Evolutionary conservation across 2,329 filamentous ascomycete species (phyloP), one percentile per base, ranked within the genome.

Genomic region (Coniochaeta hoffmannii): DNA sequence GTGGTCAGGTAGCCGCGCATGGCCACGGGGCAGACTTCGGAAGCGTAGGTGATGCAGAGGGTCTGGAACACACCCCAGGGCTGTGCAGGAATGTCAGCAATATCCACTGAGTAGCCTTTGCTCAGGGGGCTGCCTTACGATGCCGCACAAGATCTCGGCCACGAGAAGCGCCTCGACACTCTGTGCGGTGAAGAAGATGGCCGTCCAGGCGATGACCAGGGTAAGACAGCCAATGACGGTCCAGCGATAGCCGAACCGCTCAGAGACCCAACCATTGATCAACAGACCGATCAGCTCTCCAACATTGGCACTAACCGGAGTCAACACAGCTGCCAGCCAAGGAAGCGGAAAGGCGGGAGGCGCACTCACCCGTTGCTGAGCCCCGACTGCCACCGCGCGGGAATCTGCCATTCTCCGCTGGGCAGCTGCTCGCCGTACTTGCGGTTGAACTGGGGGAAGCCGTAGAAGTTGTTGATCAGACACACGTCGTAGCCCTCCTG

Each of bases 401-500:
- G 65, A 17, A 73, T 62, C 50, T 66, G 61, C 28, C 62, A 66
- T 1, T 56, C 57, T 32, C 63, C 64, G 46, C 63, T 58, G 11
- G 60, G 52, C 17, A 60, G 54, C 55, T 60, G 61, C 24, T 60
- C 57, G 53, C 63, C 64, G 54, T 65, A 65, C 53, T 64, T 66
- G 22, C 57, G 54, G 50, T 53, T 53, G 50, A 53, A 53, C 32
- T 53, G 50, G 24, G 63, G 62, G 56, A 70, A 69, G 36, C 61
- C 62, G 53, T 63, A 92, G 66, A 94, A 90, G 71, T 92, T 92
- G 74, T 87, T 90, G 64, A 94, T 83, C 54, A 95, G 75, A 64
- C 83, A 86, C 57, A 94, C 78, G 66, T 96, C 90, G 73, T 92
- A 95, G 32, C 89, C 90, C 70, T 96, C 90, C 41, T 46, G 22